Evolutionary conservation across 1,284 basidiomycete genomes (phyloP), one percentile per base, ranked within the genome.

Genomic region (Takashimella koratensis): DNA sequence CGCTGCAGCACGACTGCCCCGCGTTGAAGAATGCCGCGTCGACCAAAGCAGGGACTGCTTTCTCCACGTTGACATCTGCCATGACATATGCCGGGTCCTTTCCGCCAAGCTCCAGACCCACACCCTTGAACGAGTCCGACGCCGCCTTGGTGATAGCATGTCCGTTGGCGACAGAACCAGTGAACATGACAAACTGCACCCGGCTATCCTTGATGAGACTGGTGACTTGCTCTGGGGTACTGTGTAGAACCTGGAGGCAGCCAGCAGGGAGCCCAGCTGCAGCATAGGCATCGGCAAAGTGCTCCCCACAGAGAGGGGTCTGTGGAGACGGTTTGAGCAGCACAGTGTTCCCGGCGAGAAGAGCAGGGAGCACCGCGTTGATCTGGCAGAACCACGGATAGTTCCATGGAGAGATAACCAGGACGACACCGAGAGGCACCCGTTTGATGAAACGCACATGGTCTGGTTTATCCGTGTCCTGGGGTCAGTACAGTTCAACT

Each of bases 61-160:
- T 96, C 27, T 84, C 82, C 4, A 95, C 68, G 74, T 97, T 85
- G 1, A 87, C 92, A 68, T 97, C 93, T 1, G 81, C 76, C 25
- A 91, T 81, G 5, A 97, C 92, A 66, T 96, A 98, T 0, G 94
- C 94, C 5, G 94, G 90, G 68, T 97, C 93, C 75, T 97, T 97
- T 1, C 94, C 94, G 4, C 94, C 94, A 16, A 98, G 83, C 86
- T 98, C 80, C 44, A 82, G 67, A 3, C 76, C 77, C 5, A 79
- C 65, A 25, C 59, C 89, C 65, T 90, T 95, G 79, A 97, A 94
- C 0, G 84, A 84, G 20, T 57, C 80, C 3, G 66, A 66, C 1
- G 77, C 76, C 12, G 74, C 74, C 60, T 71, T 63, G 48, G 70
- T 67, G 8, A 78, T 71, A 3, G 71, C 65, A 40, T 69, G 65